Base-by-base conservation (phyloP, 2,329 filamentous ascomycete species). In the Aspergillus proliferans region DNA sequence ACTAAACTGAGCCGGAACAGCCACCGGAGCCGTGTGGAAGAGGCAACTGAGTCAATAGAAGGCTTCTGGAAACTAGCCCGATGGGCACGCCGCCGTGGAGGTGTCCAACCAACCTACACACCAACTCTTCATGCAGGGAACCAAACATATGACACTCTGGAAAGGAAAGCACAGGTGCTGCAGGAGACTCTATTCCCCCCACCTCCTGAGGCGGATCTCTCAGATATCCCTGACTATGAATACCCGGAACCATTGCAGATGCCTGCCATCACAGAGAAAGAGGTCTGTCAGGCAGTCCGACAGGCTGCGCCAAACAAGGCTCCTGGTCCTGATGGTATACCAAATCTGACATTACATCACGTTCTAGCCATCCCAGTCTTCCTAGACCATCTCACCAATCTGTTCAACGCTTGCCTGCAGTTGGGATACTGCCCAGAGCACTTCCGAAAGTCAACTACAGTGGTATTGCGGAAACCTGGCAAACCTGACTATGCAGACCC, bases 381-480 rank as follows among this genome's bases (percentile, higher is more conserved):
- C 15, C 21, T 45, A 8, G 3, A 2, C 14, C 15, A 36, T 9
- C 34, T 49, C n/a, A 43, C 34, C 1, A 24, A 28, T 7, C 21
- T 52, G 34, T 50, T 45, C 36, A 47, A 49, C 5, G 14, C 14
- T 9, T 50, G 41, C 30, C 43, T 49, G 18, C 21, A 19, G 3
- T 5, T 22, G 14, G 24, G 44, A 15, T 45, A 49, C 41, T 47
- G 42, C 51, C 45, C 45, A 18, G 10, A 34, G 26, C 45, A 52
- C 43, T 50, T 48, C 30, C 22, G 45, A 9, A 34, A 43, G 10
- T 38, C 43, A 14, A 39, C 22, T 6, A 53, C 48, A 1, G 45
- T 58, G 8, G 47, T 55, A 9, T 50, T 61, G 6, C 47, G 52
- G 19, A 61, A 61, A n/a, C 51, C 52, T 33, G 54, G 58, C 0